Conservation (phyloP, 441 rosid species). For the Cnidoscolus chayamansa region DNA sequence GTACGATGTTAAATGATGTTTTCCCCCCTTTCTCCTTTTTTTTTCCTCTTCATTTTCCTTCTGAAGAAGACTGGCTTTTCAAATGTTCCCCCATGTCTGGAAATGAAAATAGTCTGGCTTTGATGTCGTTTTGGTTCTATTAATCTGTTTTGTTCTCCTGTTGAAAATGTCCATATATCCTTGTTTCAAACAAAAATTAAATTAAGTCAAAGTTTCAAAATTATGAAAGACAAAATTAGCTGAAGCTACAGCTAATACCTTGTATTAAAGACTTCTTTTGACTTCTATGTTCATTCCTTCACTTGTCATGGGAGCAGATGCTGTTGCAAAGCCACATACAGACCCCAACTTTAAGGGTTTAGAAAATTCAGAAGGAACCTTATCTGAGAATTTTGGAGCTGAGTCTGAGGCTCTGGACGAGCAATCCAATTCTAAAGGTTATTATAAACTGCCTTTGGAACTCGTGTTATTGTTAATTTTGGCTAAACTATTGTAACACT, state of each 20-base stretch:
- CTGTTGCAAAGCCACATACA: conserved; percentile 29
- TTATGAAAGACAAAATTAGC: not conserved
- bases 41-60: not conserved
- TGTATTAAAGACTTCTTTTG: not conserved
- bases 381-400: conserved; percentile 25
- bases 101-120: not conserved
- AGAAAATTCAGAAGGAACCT: conserved; percentile 31
- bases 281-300: conserved; percentile 6
- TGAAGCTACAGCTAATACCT: too few relatives aligned
- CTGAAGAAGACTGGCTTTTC: not conserved
- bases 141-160: not conserved
- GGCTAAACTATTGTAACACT: too few relatives aligned
- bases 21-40: too few relatives aligned
- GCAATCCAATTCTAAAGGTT: conserved; percentile 44
- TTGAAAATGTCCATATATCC: not conserved
- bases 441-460: not conserved
- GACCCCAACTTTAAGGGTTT: conserved; percentile 30
- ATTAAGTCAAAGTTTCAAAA: not conserved
- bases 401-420: conserved; percentile 32
- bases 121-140: conserved; percentile 2
- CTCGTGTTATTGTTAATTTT: not conserved
- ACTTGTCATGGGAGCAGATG: conserved; percentile 36
- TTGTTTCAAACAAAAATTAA: not conserved
- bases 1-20: not conserved
- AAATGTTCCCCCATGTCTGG: not conserved